Conservation (phyloP, 768 basidiomycete genomes). For the Lepiota venenata region DNA sequence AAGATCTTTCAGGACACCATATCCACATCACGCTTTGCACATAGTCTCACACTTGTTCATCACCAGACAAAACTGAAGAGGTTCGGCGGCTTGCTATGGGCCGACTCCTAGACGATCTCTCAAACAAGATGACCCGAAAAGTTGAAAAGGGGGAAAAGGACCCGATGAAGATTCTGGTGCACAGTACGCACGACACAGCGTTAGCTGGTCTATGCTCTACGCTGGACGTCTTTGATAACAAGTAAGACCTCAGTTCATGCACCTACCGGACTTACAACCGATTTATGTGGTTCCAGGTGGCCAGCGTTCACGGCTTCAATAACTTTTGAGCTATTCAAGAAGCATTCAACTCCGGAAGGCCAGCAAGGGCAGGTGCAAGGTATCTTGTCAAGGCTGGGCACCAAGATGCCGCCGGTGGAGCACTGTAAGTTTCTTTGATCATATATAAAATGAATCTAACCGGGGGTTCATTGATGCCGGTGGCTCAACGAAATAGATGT, state of each 20-base stretch:
- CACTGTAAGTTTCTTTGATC: constrained; percentile 24
- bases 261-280: too few relatives aligned
- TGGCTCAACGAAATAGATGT: constrained; percentile 37
- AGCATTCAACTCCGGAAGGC: background rate
- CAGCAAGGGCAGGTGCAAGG: constrained; percentile 28
- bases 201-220: constrained; percentile 62
- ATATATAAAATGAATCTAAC: background rate
- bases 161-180: constrained; percentile 61
- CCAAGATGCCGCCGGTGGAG: constrained; percentile 12
- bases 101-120: constrained; percentile 61
- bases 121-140: constrained; percentile 61
- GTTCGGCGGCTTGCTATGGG: constrained; percentile 78
- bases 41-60: background rate
- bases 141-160: constrained; percentile 39
- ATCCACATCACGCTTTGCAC: background rate
- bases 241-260: too few relatives aligned
- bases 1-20: constrained; percentile 12
- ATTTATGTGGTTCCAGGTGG: constrained; percentile 46
- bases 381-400: constrained; percentile 35
- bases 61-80: constrained; percentile 67
- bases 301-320: constrained; percentile 72
- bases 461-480: background rate
- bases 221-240: constrained; percentile 70
- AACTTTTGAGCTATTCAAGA: constrained; percentile 72
- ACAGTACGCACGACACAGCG: constrained; percentile 71